These are phyloP conservation scores for Ascosphaera pollenicola DNA, from an alignment of 2,329 filamentous ascomycete species.

Conservation along the genomic window DNA sequence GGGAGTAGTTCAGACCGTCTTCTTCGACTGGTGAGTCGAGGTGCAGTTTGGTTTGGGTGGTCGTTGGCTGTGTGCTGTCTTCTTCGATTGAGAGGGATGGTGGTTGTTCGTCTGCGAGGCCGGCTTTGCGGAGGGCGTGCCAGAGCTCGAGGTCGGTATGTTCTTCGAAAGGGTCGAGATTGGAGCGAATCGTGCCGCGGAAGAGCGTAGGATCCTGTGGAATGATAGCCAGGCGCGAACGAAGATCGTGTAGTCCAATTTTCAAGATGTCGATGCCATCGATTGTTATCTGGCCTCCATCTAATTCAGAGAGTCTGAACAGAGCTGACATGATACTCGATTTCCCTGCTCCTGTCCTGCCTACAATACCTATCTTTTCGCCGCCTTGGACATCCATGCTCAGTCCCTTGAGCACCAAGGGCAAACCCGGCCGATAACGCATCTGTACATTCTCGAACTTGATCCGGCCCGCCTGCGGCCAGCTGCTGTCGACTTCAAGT, in stretches of 20 bases:
- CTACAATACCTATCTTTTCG: constrained; percentile 26
- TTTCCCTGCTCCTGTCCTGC: constrained; percentile 24
- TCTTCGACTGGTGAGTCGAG: constrained; percentile 81
- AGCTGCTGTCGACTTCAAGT: constrained; percentile 44
- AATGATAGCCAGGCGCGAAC: constrained; percentile 22
- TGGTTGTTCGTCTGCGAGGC: constrained; percentile 25
- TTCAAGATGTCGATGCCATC: constrained; percentile 22
- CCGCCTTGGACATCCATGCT: constrained; percentile 23
- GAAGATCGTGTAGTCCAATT: constrained; percentile 20
- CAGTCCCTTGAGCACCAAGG: constrained; percentile 49
- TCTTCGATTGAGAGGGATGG: no score
- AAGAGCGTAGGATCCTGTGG: constrained; percentile 25
- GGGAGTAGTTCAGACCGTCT: constrained; percentile 93
- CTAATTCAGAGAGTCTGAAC: constrained; percentile 22
- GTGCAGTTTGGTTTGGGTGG: no score
- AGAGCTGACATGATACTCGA: constrained; percentile 25
- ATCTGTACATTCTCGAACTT: constrained; percentile 54
- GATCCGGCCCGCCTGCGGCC: constrained; percentile 76
- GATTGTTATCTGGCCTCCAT: constrained; percentile 19
- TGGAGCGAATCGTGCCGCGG: constrained; percentile 21
- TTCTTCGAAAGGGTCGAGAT: constrained; percentile 24
- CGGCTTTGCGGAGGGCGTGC: constrained; percentile 23
- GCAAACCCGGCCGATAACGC: constrained; percentile 51
- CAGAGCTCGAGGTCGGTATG: constrained; percentile 25
- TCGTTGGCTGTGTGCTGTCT: constrained; percentile 21